A percentile compares a stretch with the other conserved stretches of the same genome.
These are phyloP conservation scores for Exobasidium cylindrosporum DNA, from an alignment of 1,284 basidiomycete species.

Conservation along the genomic window DNA sequence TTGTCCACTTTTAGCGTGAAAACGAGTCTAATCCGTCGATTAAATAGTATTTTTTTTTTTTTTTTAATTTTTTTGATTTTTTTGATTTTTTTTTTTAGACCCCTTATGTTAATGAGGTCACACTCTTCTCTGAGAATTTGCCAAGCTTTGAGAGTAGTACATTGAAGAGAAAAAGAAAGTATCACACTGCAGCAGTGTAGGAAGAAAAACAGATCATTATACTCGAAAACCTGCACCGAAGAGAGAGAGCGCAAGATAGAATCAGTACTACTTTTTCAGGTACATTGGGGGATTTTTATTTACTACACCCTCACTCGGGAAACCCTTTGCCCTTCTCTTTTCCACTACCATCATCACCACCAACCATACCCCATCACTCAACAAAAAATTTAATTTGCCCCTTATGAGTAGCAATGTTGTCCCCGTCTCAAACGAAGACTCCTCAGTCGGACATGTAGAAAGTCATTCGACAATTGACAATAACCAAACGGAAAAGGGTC, in stretches of 20 bases:
- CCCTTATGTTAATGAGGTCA: neutral
- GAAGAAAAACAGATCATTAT: too few species aligned
- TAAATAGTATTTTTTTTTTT: neutral
- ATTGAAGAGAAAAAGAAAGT: neutral
- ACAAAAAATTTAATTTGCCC: too few species aligned
- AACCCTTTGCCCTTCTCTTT: too few species aligned
- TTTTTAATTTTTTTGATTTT: neutral
- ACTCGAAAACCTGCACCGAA: too few species aligned
- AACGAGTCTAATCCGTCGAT: neutral
- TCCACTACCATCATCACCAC: too few species aligned
- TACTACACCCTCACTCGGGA: too few species aligned
- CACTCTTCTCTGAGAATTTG: neutral
- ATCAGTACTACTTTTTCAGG: too few species aligned
- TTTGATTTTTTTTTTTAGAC: neutral
- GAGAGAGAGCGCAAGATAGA: too few species aligned
- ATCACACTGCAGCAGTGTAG: neutral
- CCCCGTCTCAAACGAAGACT: neutral
- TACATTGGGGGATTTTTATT: too few species aligned
- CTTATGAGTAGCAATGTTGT: neutral
- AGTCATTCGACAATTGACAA: neutral
- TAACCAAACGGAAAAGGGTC: neutral
- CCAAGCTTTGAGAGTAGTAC: neutral
- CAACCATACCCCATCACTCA: too few species aligned
- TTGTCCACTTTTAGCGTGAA: neutral
- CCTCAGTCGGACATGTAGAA: neutral